Conservation (phyloP, 2,329 filamentous ascomycete species). For the Periconia macrospinosa region DNA sequence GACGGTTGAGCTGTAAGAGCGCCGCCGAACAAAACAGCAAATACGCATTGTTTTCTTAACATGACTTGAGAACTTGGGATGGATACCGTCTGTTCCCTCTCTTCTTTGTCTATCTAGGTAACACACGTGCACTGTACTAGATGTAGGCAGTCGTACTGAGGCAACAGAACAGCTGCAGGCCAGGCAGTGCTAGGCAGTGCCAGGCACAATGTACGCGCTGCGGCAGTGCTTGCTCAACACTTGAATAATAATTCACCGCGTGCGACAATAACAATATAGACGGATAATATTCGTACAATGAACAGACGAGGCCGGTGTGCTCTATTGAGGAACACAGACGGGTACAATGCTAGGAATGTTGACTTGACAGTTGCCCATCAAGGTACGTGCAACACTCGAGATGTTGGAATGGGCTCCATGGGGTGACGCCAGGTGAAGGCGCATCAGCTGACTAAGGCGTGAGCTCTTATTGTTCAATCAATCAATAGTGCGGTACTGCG, state of each 20-base stretch:
- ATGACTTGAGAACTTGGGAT: constrained; percentile 13
- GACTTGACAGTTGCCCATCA: no score
- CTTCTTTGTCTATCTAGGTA: background rate
- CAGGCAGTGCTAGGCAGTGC: no score
- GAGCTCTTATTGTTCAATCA: no score
- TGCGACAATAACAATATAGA: no score
- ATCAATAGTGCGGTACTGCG: background rate
- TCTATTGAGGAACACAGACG: no score
- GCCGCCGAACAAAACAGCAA: constrained; percentile 40
- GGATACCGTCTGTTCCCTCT: background rate
- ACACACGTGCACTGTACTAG: background rate
- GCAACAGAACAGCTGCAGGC: background rate
- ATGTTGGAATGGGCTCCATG: no score
- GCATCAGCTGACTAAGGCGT: background rate
- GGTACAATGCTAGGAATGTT: no score
- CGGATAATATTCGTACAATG: no score
- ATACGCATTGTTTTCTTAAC: constrained; percentile 15
- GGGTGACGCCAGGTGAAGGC: background rate
- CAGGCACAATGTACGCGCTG: background rate
- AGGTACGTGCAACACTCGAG: background rate
- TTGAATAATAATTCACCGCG: no score
- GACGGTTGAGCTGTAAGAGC: constrained; percentile 69
- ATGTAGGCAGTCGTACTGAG: no score
- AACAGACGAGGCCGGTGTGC: no score
- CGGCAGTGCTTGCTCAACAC: background rate